phyloP scores from a whole-genome alignment of 2,329 filamentous ascomycete species.

The Penicillium carneum region DNA sequence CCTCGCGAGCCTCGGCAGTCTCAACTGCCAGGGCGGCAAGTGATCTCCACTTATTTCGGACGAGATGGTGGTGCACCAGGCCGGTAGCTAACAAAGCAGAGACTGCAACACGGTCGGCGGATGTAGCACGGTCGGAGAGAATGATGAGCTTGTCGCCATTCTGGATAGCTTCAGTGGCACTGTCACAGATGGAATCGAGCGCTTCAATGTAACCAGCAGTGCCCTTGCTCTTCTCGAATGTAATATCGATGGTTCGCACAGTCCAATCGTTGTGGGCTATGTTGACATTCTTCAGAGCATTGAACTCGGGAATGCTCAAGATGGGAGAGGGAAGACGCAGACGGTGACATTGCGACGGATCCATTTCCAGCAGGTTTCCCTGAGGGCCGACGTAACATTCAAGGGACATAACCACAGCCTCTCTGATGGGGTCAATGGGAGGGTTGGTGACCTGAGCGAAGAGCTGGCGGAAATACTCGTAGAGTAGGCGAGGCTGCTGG shows the following conservation, averaged over 20 bases:
- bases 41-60: slow-evolving; percentile 94
- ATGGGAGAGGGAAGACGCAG: slow-evolving; percentile 87
- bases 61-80: slow-evolving; percentile 93
- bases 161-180: slow-evolving; percentile 82
- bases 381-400: slow-evolving; percentile 96
- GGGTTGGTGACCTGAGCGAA: slow-evolving; percentile 98
- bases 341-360: slow-evolving; percentile 83
- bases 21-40: slow-evolving; percentile 86
- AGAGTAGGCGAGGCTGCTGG: slow-evolving; percentile 85
- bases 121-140: slow-evolving; percentile 86
- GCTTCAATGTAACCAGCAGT: slow-evolving; percentile 84
- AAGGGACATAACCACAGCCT: slow-evolving; percentile 97
- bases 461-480: slow-evolving; percentile 96
- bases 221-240: slow-evolving; percentile 86
- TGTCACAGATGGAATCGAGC: slow-evolving; percentile 85
- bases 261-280: slow-evolving; percentile 79
- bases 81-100: slow-evolving; percentile 87
- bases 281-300: slow-evolving; percentile 79
- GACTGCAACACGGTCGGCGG: slow-evolving; percentile 80
- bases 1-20: slow-evolving; percentile 93
- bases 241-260: slow-evolving; percentile 88
- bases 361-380: slow-evolving; percentile 93
- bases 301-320: slow-evolving; percentile 88
- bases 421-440: slow-evolving; percentile 93
- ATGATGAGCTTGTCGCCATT: slow-evolving; percentile 84